Conservation (phyloP, 2,329 filamentous ascomycete genomes). For the Pestalotiopsis sp. region DNA sequence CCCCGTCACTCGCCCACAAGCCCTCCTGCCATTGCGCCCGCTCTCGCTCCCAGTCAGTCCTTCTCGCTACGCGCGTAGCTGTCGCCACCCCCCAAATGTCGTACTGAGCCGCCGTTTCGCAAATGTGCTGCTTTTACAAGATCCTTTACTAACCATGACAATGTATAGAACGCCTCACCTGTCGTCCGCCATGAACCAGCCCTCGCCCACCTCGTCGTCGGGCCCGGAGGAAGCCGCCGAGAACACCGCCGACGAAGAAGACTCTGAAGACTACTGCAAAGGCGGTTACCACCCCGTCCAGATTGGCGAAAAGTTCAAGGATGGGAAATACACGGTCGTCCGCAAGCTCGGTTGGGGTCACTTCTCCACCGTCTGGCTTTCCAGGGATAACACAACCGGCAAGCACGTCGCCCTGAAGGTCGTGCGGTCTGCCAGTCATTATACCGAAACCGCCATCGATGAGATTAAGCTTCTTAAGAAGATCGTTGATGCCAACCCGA, state of each 20-base stretch:
- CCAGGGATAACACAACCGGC: slow-evolving; percentile 79
- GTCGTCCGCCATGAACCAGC: slow-evolving; percentile 60
- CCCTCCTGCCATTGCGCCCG: slow-evolving; percentile 6
- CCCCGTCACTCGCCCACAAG: slow-evolving; percentile 6
- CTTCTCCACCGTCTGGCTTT: slow-evolving; percentile 94
- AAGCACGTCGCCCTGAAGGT: slow-evolving; percentile 98
- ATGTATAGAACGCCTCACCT: slow-evolving; percentile 55
- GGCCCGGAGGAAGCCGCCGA: slow-evolving; percentile 84
- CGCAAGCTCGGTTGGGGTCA: slow-evolving; percentile 98
- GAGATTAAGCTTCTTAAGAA: slow-evolving; percentile 98
- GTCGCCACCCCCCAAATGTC: neutral
- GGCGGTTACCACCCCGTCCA: slow-evolving; percentile 95
- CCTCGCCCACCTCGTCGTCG: slow-evolving; percentile 77
- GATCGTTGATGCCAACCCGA: slow-evolving; percentile 92
- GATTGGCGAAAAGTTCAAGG: slow-evolving; percentile 96
- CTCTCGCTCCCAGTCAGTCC: neutral
- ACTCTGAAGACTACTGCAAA: slow-evolving; percentile 99
- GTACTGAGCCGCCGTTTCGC: slow-evolving; percentile 5
- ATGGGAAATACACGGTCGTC: slow-evolving; percentile 94
- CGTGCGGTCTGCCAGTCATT: slow-evolving; percentile 95
- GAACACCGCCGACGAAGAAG: slow-evolving; percentile 96
- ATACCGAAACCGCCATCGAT: slow-evolving; percentile 97
- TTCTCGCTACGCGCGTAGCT: slow-evolving; percentile 10
- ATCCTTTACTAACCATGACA: slow-evolving; percentile 30
- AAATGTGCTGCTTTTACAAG: slow-evolving; percentile 9